Evolutionary conservation across 352 stramenopile genomes (phyloP), one percentile per base, ranked within the genome.

Genomic region (Phytophthora sojae): DNA sequence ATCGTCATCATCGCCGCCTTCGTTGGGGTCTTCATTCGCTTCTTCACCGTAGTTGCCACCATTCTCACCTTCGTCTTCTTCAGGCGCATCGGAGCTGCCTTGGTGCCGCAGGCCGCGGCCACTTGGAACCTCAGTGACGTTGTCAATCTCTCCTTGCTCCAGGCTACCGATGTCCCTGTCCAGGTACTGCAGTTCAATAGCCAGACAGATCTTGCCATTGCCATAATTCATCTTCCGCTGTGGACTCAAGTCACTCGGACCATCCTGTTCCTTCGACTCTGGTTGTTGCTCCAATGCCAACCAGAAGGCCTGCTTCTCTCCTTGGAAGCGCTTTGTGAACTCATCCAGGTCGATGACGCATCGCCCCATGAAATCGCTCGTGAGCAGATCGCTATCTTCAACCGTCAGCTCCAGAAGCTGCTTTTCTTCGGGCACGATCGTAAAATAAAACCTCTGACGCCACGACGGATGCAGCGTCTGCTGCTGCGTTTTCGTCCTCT

Each of bases 401-500:
- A 93, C 66, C 1, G 70, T 67, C 4, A 95, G 44, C 47, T 89
- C 76, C n/a, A 95, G 50, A 0, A 86, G 53, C 55, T 91, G 82
- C 19, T 79, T 81, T 11, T 83, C 65, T 2, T 51, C 51, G 17
- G 73, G 73, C 35, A 71, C 52, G 29, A 88, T 66, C 42, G 70
- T 68, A 62, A 94, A 94, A 71, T 82, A 94, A 72, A 92, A 94
- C 0, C 71, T 77, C 68, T 94, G 85, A 26, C 81, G 79, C 87
- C 87, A 94, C 37, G 79, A 81, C 21, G 87, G 85, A 42, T 80
- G 64, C 7, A 94, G 73, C 29, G 83, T 90, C 68, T 93, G 88
- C 60, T 89, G 81, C 49, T 86, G 67, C 11, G 79, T 86, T 47
- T 84, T 85, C 29, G 87, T 92, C n/a, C 75, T 71, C 65, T 92